phyloP scores from a whole-genome alignment of 768 basidiomycete genomes.

The Lactarius deliciosus region DNA sequence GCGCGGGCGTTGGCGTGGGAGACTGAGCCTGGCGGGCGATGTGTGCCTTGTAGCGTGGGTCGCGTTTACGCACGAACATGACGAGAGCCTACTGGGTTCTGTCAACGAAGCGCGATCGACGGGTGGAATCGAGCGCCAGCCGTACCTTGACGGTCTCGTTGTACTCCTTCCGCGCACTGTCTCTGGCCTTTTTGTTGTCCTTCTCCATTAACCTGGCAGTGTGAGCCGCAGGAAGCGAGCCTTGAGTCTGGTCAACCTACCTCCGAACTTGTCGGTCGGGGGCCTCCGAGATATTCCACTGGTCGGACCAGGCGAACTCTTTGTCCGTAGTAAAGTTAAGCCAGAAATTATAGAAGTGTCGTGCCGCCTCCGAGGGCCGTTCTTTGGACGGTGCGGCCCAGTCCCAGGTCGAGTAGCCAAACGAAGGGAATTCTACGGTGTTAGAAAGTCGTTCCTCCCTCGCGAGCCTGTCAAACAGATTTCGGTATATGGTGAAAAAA shows the following conservation, averaged over 20 bases:
- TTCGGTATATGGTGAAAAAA: constrained; percentile 87
- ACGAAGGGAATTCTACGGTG: constrained; percentile 64
- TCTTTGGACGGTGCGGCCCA: constrained; percentile 57
- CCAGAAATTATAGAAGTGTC: constrained; percentile 85
- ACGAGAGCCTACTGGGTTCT: constrained; percentile 56
- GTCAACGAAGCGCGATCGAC: constrained; percentile 3
- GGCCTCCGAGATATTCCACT: constrained; percentile 80
- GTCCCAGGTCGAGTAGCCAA: constrained; percentile 75
- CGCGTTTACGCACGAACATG: constrained; percentile 79
- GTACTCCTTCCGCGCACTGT: constrained; percentile 86
- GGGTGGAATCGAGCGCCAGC: constrained; percentile 5
- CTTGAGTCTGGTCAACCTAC: constrained; percentile 37
- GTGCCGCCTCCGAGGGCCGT: constrained; percentile 51
- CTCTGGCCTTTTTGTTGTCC: constrained; percentile 90
- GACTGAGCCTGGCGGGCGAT: constrained; percentile 48
- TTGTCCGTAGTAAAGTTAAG: constrained; percentile 83
- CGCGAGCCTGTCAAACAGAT: constrained; percentile 79
- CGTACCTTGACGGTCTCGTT: constrained; percentile 86
- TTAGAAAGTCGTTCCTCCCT: constrained; percentile 68
- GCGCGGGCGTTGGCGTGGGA: constrained; percentile 33
- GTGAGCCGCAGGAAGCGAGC: background rate
- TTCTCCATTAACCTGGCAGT: constrained; percentile 84
- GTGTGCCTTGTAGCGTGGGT: constrained; percentile 80
- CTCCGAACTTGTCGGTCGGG: constrained; percentile 84
- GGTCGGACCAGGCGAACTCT: constrained; percentile 84